Evolutionary conservation across 176 grass and related monocot species (phyloP).

Genomic region (Hordeum vulgare): MorexV3_pseudomolecules_assembly NC_058524.1:20579140-20579639

Average conservation of each 20-base stretch:
- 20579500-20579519: constrained; percentile 40
- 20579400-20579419: constrained; percentile 90
- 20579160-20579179: neutral
- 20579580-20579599: constrained; percentile 84
- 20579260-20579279: neutral
- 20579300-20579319: constrained; percentile 52
- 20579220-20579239: neutral
- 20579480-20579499: neutral
- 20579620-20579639: constrained; percentile 75
- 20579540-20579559: constrained; percentile 95
- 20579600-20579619: constrained; percentile 53
- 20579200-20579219: neutral
- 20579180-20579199: constrained; percentile 5
- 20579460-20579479: neutral
- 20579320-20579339: constrained; percentile 90
- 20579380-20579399: constrained; percentile 94
- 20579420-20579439: constrained; percentile 82
- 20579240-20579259: neutral
- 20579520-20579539: constrained; percentile 98
- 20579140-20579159: neutral
- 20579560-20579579: constrained; percentile 94
- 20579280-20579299: neutral
- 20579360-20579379: constrained; percentile 98
- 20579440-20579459: neutral
- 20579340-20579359: constrained; percentile 98